Conservation (phyloP, 2,329 filamentous ascomycete species). For the Phialophora macrospora region DNA sequence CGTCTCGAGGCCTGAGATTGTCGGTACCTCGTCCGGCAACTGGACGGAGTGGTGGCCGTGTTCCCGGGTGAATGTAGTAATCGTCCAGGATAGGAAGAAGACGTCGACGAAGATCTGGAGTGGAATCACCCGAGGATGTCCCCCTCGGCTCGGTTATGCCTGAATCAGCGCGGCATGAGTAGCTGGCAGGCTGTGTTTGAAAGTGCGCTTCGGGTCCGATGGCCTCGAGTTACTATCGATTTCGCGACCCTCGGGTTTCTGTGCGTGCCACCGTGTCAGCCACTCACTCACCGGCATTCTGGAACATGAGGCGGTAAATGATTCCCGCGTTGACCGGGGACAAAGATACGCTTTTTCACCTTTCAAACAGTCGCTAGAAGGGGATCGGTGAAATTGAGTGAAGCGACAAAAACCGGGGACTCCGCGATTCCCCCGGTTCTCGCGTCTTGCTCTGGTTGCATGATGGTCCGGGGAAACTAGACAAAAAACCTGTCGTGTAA, state of each 20-base stretch:
- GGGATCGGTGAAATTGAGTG: not conserved
- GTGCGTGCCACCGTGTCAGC: not conserved
- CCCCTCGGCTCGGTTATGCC: conserved; percentile 14
- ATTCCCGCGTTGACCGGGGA: not conserved
- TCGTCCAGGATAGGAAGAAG: not conserved
- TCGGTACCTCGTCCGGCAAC: too few species aligned
- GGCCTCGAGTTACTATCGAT: not conserved
- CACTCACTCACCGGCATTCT: not conserved
- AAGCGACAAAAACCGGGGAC: conserved; percentile 18
- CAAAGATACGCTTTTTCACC: too few species aligned
- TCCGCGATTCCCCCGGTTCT: conserved; percentile 19
- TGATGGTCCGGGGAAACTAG: conserved; percentile 9
- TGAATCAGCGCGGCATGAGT: conserved; percentile 12
- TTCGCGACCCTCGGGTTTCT: conserved; percentile 11
- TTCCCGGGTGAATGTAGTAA: not conserved
- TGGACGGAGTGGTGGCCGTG: not conserved
- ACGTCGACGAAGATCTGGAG: not conserved
- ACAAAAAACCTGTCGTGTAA: not conserved
- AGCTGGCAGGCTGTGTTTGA: not conserved
- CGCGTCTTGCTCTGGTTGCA: not conserved
- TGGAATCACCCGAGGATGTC: conserved; percentile 14
- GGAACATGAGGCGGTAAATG: conserved; percentile 10
- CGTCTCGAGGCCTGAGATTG: too few species aligned
- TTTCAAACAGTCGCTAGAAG: not conserved
- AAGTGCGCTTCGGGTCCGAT: not conserved